phyloP scores from a whole-genome alignment of 805 yeast genomes.

The Ogataea haglerorum region DNA sequence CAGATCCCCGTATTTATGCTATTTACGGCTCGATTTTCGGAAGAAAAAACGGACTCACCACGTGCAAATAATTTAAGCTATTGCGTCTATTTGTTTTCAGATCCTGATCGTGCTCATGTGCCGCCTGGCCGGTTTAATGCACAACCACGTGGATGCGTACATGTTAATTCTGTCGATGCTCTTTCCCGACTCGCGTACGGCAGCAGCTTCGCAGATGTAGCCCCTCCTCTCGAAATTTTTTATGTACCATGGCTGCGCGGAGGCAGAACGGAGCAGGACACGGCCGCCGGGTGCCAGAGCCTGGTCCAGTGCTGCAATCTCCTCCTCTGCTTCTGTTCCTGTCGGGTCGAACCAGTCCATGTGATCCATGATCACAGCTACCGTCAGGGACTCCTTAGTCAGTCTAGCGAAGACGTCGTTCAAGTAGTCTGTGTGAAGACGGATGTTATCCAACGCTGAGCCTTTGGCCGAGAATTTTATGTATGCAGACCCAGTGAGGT shows the following conservation, averaged over 20 bases:
- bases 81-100: constrained; percentile 6
- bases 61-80: constrained; percentile 3
- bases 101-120: constrained; percentile 47
- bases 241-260: constrained; percentile 76
- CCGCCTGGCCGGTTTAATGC: constrained; percentile 50
- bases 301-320: constrained; percentile 58
- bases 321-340: constrained; percentile 60
- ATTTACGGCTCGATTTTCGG: not conserved
- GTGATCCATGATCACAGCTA: constrained; percentile 85
- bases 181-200: constrained; percentile 56
- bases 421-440: constrained; percentile 76
- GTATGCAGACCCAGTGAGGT: constrained; percentile 59
- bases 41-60: not conserved
- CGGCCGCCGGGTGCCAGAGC: constrained; percentile 68
- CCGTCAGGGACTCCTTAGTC: constrained; percentile 58
- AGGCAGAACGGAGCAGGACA: constrained; percentile 73
- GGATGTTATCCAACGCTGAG: constrained; percentile 63
- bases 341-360: constrained; percentile 86
- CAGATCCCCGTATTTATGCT: not conserved
- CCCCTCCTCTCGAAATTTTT: constrained; percentile 64
- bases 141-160: constrained; percentile 89
- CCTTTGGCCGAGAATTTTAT: constrained; percentile 41
- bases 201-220: constrained; percentile 66
- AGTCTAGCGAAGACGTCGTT: constrained; percentile 72
- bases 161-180: constrained; percentile 79